Evolutionary conservation across 129 eudicot species (phyloP), one percentile per base, ranked within the genome.

Genomic region (Rutidosis leptorrhynchoides): DNA sequence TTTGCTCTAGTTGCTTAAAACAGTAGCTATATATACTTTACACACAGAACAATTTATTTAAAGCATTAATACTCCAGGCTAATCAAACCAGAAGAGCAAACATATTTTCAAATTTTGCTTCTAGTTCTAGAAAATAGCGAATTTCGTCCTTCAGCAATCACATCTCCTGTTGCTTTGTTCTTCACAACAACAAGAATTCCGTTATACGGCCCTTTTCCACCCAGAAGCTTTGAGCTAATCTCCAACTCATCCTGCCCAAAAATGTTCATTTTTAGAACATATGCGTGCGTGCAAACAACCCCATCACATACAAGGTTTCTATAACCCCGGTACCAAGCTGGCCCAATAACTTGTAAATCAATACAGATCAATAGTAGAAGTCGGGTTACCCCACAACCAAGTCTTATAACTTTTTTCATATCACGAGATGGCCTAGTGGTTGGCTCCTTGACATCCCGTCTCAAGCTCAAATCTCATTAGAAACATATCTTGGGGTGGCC

Each of bases 191-290:
- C 58, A 53, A 53, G 58, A 53, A 12, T 22, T 22, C 58, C 58
- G 7, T 22, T 53, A 7, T 22, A 53, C 3, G 14, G 28, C 14
- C 58, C 58, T 21, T 55, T 55, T 21, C 32, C 6, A n/a, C 60
- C 60, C 0, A 55, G 60, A 55, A 55, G 60, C 60, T 55, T 55
- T 55, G 16, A 30, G 2, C 19, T 55, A 24, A 55, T 21, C 32
- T 55, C 60, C 15, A 55, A 27, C 52, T 73, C 78, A 54, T 73
- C 78, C 78, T 73, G 58, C 46, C 49, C 40, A 54, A 46, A 40
- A 43, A 24, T 7, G 14, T 24, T n/a, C 21, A 48, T 3, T 3
- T 9, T 46, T 45, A 4, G n/a, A 46, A 48, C 24, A 4, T 68
- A 30, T 53, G 15, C 63, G 26, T 48, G n/a, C 22, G 23, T 21